Conservation (phyloP, 2,329 filamentous ascomycete species). For the Stachybotrys chlorohalonatus region DNA sequence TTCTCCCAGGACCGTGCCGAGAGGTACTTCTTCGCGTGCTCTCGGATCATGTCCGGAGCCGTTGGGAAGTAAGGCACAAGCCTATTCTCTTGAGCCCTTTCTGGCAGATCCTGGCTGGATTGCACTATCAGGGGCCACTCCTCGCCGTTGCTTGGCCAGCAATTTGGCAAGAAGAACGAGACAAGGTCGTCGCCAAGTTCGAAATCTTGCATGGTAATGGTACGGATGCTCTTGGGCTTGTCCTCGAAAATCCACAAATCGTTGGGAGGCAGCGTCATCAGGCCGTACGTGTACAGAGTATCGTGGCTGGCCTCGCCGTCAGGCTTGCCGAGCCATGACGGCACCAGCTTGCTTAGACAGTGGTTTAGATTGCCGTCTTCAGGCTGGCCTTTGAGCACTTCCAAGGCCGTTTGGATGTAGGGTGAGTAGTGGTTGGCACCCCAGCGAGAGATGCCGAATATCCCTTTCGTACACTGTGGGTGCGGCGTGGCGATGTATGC, state of each 20-base stretch:
- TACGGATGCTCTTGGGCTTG: no score
- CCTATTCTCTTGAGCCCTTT: not conserved
- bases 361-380: slow-evolving; percentile 1
- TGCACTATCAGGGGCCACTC: not conserved
- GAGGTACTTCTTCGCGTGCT: no score
- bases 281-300: not conserved
- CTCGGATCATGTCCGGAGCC: not conserved
- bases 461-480: not conserved
- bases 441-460: slow-evolving; percentile 3
- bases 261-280: not conserved
- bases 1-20: not conserved
- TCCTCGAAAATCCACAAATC: not conserved
- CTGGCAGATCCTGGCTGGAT: not conserved
- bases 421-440: slow-evolving; percentile 16
- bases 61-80: not conserved
- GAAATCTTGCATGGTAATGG: no score
- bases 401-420: slow-evolving; percentile 12
- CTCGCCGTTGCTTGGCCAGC: not conserved
- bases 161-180: slow-evolving; percentile 10
- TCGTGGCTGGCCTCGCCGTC: not conserved
- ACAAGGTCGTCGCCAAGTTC: not conserved
- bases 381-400: slow-evolving; percentile 13
- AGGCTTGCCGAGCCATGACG: not conserved
- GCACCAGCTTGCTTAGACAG: slow-evolving; percentile 8
- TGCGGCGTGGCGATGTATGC: not conserved